Percentiles rank a stretch among this genome's conserved stretches.
Evolutionary conservation across 257 asterid genomes (phyloP).

Genomic region (Solanum dulcamara): DNA sequence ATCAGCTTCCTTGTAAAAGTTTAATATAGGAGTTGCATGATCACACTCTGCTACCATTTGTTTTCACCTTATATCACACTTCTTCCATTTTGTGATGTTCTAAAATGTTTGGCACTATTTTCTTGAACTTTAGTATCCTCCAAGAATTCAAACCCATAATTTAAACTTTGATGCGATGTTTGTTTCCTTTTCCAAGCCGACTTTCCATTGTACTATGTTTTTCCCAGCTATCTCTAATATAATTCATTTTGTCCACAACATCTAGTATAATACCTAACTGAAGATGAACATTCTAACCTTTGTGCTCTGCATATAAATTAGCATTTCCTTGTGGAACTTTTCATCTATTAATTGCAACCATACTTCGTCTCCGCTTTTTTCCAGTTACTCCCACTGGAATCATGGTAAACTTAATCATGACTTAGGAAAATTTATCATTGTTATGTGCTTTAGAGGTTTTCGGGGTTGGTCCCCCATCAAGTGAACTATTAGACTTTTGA

Average conservation of each 20-base stretch:
- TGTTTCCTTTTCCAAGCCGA: background rate
- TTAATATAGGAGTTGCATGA: background rate
- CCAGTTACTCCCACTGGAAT: background rate
- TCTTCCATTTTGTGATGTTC: background rate
- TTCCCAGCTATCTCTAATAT: background rate
- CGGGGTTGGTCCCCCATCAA: background rate
- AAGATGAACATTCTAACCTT: background rate
- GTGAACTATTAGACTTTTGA: background rate
- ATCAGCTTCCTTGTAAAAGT: background rate
- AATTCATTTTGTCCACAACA: background rate
- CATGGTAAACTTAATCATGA: background rate
- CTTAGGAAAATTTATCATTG: background rate
- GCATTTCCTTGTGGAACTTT: background rate
- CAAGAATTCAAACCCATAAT: background rate
- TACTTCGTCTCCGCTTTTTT: background rate
- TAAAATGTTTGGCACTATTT: background rate
- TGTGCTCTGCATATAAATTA: background rate
- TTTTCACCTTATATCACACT: background rate
- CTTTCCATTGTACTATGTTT: background rate
- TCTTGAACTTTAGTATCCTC: background rate
- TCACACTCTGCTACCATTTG: background rate
- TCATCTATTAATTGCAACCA: background rate
- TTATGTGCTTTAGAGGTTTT: background rate
- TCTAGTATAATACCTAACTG: background rate
- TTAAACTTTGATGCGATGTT: background rate